Evolutionary conservation across 495 filamentous ascomycete species (phyloP).

Genomic region (Neurospora hispaniola): DNA sequence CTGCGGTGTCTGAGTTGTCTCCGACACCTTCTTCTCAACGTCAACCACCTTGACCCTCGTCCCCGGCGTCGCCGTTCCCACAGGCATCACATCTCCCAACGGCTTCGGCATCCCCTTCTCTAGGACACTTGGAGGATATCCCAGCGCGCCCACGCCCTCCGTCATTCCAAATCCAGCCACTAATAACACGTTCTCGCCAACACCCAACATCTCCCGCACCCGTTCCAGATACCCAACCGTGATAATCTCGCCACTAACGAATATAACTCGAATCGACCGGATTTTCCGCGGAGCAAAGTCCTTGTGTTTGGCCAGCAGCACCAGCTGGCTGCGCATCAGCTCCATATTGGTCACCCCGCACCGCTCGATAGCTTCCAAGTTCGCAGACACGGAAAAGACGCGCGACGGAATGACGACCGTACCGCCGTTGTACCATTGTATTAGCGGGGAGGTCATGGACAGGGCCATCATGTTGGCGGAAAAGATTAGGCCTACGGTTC

Average conservation of each 20-base stretch:
- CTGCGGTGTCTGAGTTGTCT: background rate
- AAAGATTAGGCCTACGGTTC: background rate
- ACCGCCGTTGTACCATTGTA: background rate
- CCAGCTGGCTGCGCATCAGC: background rate
- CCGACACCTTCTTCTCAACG: background rate
- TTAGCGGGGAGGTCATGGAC: background rate
- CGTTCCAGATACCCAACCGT: background rate
- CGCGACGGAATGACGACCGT: background rate
- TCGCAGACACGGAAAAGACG: background rate
- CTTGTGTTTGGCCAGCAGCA: background rate
- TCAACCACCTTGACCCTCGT: background rate
- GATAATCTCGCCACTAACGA: background rate
- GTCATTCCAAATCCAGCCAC: background rate
- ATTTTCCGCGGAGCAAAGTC: background rate
- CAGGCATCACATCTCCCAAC: background rate
- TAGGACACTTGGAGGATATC: background rate
- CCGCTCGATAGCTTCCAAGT: background rate
- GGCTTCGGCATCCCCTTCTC: background rate
- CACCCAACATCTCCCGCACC: background rate
- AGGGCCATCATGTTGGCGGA: background rate
- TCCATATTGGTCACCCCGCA: background rate
- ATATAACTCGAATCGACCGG: background rate
- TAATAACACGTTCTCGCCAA: background rate
- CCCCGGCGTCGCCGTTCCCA: background rate
- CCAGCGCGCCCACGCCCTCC: background rate